Evolutionary conservation across 768 basidiomycete species (phyloP), one percentile per base, ranked within the genome.

Genomic region (Tremella mesenterica): DNA sequence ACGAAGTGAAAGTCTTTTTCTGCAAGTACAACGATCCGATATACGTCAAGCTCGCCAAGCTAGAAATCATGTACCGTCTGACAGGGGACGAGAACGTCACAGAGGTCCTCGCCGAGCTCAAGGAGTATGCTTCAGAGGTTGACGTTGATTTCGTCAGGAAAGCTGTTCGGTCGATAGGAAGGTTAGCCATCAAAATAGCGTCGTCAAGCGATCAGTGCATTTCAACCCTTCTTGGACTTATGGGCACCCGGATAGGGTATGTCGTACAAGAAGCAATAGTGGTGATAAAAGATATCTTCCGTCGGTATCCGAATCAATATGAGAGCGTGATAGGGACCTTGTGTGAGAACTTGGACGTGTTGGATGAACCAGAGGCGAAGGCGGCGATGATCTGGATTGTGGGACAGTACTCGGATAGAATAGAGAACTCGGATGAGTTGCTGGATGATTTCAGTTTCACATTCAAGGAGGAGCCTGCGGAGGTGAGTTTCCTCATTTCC

Each of bases 11-110:
- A 65, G 92, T 96, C 13, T 97, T 99, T 76, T 99, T 99, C 76
- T 96, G 91, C 85, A 97, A 99, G 75, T 99, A 97, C 74, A 97
- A 97, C 71, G 95, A 97, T 66, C 95, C 95, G 2, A 95, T 97
- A 61, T 99, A 97, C 71, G 89, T 97, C 72, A 97, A 99, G 72
- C 79, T 99, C 27, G 93, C 92, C 46, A 97, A 99, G 65, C 78
- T 99, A 48, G 95, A 97, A 74, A 96, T 97, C 67, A 97, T 99
- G 88, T 97, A 97, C 74, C 84, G 95, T 9, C 79, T 99, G 18
- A 90, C 92, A 8, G 82, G 88, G n/a, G 84, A 89, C 54, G 89
- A 91, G 69, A 99, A 97, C 71, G 86, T 87, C 18, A 80, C 79
- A 57, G 90, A 96, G 67, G 91, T 99, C 0, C 77, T 99, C 13